Conservation (phyloP, 164 flowering plant genomes). For the Chimonanthus salicifolius region DNA sequence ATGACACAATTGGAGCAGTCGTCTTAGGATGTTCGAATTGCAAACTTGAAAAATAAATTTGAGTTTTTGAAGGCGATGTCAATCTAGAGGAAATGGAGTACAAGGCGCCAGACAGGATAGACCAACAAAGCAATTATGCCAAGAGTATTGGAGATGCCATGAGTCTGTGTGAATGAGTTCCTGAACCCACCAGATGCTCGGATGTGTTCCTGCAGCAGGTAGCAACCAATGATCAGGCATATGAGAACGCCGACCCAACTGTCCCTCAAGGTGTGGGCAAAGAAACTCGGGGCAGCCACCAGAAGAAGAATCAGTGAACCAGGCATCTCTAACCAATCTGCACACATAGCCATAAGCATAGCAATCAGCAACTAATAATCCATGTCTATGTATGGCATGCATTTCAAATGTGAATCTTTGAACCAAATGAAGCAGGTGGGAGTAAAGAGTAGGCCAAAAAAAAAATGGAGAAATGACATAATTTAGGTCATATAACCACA, state of each 20-base stretch:
- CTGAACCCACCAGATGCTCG: conserved; percentile 88
- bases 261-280: conserved; percentile 45
- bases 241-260: conserved; percentile 51
- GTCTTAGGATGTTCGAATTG: no score
- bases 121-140: conserved; percentile 68
- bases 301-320: conserved; percentile 75
- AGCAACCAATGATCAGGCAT: conserved; percentile 67
- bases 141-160: conserved; percentile 78
- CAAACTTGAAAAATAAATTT: no score
- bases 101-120: conserved; percentile 73
- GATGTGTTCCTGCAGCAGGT: conserved; percentile 91
- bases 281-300: conserved; percentile 72
- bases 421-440: no score
- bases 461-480: no score
- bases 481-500: no score
- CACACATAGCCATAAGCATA: conserved; percentile 3
- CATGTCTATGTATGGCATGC: no score
- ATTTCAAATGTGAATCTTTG: no score
- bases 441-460: no score
- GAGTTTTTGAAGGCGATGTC: background rate
- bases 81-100: conserved; percentile 30
- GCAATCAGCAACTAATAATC: background rate
- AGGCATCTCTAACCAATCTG: conserved; percentile 91
- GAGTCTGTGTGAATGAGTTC: conserved; percentile 65
- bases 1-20: no score